phyloP scores from a whole-genome alignment of 768 basidiomycete genomes.

The Hebeloma cylindrosporum region DNA sequence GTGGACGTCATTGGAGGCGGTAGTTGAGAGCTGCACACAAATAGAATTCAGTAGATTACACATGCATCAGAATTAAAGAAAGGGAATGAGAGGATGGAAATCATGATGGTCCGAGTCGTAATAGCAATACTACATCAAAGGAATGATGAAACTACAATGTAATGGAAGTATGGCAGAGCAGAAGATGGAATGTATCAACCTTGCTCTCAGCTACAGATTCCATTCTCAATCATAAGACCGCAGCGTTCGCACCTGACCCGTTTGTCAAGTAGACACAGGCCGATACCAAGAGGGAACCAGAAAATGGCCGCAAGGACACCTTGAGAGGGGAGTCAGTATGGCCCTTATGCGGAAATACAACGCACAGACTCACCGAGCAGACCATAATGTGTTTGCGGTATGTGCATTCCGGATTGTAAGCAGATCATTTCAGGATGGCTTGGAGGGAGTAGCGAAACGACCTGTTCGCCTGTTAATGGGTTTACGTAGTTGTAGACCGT shows the following conservation, averaged over 20 bases:
- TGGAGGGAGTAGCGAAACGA: conserved; percentile 69
- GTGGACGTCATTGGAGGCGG: too few species aligned
- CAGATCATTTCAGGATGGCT: conserved; percentile 84
- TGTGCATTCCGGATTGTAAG: conserved; percentile 73
- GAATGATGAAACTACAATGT: too few species aligned
- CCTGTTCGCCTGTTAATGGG: conserved; percentile 53
- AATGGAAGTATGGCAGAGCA: neutral
- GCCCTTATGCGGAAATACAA: neutral
- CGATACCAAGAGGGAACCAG: conserved; percentile 86
- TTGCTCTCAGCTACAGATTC: conserved; percentile 39
- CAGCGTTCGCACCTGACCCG: conserved; percentile 62
- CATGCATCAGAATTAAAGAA: too few species aligned
- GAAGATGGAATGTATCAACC: neutral
- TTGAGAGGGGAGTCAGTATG: conserved; percentile 26
- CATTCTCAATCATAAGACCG: conserved; percentile 42
- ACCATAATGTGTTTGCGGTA: conserved; percentile 63
- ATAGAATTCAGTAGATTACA: too few species aligned
- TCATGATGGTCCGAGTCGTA: too few species aligned
- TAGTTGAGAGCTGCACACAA: too few species aligned
- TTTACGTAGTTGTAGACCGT: conserved; percentile 70
- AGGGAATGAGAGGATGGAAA: too few species aligned
- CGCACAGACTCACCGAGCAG: conserved; percentile 55
- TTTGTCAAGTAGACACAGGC: conserved; percentile 74
- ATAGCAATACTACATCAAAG: too few species aligned
- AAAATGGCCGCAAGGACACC: conserved; percentile 80